A percentile compares a stretch with the other conserved stretches of the same genome.
Conservation (phyloP, 139 green algal species). For the Mesostigma viride region DNA sequence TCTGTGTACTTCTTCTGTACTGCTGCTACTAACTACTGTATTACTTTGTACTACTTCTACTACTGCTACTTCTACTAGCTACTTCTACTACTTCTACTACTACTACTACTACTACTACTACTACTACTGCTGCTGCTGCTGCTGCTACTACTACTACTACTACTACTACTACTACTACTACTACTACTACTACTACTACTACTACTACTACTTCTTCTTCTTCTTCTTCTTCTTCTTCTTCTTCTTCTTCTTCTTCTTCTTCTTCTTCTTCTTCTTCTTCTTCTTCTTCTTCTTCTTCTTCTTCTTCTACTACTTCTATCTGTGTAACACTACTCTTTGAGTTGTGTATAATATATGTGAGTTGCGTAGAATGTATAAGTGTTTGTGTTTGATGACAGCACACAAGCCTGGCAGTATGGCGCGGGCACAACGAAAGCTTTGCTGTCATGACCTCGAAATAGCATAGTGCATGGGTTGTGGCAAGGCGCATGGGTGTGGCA, state of each 20-base stretch:
- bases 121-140: not conserved
- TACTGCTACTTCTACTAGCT: conserved; percentile 7
- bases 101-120: conserved; percentile 2
- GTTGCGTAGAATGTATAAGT: no score
- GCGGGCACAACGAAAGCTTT: no score
- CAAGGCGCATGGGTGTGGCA: no score
- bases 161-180: not conserved
- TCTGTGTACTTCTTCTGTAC: conserved; percentile 7
- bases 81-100: not conserved
- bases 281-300: no score
- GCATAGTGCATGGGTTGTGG: no score
- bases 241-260: not conserved
- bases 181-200: conserved; percentile 4
- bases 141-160: not conserved
- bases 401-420: no score
- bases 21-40: not conserved
- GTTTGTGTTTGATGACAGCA: no score
- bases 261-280: no score
- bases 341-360: no score
- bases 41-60: conserved; percentile 2
- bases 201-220: not conserved
- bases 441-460: no score
- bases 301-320: no score
- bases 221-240: not conserved
- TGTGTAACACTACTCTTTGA: no score